Evolutionary conservation across 768 basidiomycete species (phyloP), one percentile per base, ranked within the genome.

Genomic region (Trametes sanguinea): DNA sequence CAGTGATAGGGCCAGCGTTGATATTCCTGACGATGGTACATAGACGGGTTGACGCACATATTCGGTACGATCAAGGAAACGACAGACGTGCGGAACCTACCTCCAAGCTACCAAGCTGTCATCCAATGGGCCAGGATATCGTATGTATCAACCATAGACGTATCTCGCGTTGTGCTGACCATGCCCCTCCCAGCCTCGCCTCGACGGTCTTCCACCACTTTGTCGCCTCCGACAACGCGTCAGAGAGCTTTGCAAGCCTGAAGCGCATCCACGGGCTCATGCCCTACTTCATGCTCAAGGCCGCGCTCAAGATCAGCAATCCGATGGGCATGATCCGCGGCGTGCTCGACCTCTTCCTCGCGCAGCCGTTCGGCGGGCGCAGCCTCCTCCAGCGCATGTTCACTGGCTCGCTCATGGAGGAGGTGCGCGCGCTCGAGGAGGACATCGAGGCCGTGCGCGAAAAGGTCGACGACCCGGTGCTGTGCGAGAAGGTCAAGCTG

Each of bases 81-180:
- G 4, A 85, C 90, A 7, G 78, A 87, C 60, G 86, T 95, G 8
- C 81, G 83, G 60, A 84, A 87, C 69, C 76, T 99, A 46, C 96
- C 97, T 6, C 72, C 78, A 6, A 92, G 95, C 63, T 98, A 95
- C 69, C 81, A 85, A 65, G 91, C 94, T 43, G 94, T 98, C 48
- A 72, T 96, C 6, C 96, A 98, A 74, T 99, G 97, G 96, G 97
- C 91, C 5, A 80, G 95, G 57, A 97, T 98, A 71, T 96, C 96
- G 94, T 96, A 62, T 71, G 94, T 70, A 16, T 64, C 29, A 39
- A 9, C 37, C 6, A 17, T n/a, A 16, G 7, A 5, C 5, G 30
- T 11, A n/a, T 11, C 14, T 32, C 14, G 22, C 30, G 3, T 27
- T 14, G 7, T 56, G 55, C 52, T 45, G 17, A 37, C 48, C 39